Conservation (phyloP, 2,329 filamentous ascomycete genomes). For the Ceratocystis huliohia region DNA sequence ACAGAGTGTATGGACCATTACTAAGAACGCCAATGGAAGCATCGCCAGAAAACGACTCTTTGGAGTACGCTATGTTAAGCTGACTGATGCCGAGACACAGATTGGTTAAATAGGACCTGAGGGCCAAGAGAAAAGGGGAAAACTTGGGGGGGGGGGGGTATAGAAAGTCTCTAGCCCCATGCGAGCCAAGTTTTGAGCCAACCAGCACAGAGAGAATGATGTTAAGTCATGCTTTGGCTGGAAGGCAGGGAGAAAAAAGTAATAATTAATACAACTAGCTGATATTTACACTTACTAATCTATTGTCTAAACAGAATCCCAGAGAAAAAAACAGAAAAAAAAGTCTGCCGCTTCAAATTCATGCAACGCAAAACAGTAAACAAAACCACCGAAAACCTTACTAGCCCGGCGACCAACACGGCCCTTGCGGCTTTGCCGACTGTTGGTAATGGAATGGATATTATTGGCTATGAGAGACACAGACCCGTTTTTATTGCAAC, state of each 20-base stretch:
- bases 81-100: slow-evolving; percentile 52
- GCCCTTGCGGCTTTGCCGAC: slow-evolving; percentile 8
- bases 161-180: not conserved
- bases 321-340: not conserved
- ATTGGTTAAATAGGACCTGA: not conserved
- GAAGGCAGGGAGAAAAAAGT: not conserved
- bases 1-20: slow-evolving; percentile 62
- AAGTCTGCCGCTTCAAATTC: not conserved
- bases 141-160: not conserved
- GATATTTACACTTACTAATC: not conserved
- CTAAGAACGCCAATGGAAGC: slow-evolving; percentile 54
- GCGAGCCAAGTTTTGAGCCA: not conserved
- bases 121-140: not conserved
- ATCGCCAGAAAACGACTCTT: slow-evolving; percentile 45
- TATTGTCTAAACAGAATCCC: not conserved
- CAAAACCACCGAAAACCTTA: too few relatives aligned
- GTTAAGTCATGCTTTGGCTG: not conserved
- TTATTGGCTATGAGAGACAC: not conserved
- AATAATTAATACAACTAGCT: not conserved
- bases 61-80: slow-evolving; percentile 63
- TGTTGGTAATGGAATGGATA: not conserved
- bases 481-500: slow-evolving; percentile 5
- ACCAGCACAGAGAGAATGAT: not conserved
- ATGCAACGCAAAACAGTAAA: not conserved
- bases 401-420: not conserved